Percentiles rank a stretch among this genome's conserved stretches.
These are phyloP conservation scores for Microdochium trichocladiopsis DNA, from an alignment of 2,329 filamentous ascomycete species.

Conservation along the genomic window DNA sequence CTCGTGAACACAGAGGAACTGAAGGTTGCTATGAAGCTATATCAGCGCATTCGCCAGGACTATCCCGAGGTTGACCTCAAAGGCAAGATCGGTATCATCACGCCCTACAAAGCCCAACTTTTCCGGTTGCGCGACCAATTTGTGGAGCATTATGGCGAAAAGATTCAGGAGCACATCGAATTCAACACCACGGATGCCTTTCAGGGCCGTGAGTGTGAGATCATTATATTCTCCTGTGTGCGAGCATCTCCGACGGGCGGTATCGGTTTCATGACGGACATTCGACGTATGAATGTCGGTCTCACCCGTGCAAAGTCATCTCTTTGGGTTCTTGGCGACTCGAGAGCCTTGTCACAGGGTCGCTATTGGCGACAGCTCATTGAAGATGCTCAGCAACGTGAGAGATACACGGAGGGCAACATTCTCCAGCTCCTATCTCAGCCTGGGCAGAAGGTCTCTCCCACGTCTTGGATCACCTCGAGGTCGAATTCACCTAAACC, in stretches of 20 bases:
- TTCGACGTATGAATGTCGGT: constrained; percentile 98
- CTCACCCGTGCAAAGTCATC: constrained; percentile 94
- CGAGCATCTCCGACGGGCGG: constrained; percentile 87
- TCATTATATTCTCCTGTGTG: constrained; percentile 99
- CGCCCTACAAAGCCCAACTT: constrained; percentile 93
- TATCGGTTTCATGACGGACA: constrained; percentile 97
- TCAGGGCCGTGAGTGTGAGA: constrained; percentile 91
- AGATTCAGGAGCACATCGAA: constrained; percentile 73
- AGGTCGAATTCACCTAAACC: background rate
- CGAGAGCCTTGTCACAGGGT: constrained; percentile 75
- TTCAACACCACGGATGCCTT: constrained; percentile 99
- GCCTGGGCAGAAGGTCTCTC: constrained; percentile 27
- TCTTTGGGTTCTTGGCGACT: constrained; percentile 93
- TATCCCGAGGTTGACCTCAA: constrained; percentile 62
- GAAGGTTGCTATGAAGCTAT: constrained; percentile 78
- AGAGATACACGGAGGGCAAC: constrained; percentile 67
- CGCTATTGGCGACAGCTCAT: constrained; percentile 88
- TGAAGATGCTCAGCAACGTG: constrained; percentile 67
- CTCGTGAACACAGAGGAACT: constrained; percentile 85
- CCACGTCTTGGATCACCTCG: constrained; percentile 8
- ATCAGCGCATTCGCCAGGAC: constrained; percentile 70
- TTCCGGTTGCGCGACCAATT: constrained; percentile 74
- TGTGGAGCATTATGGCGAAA: constrained; percentile 61
- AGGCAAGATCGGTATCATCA: constrained; percentile 92
- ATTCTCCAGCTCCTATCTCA: constrained; percentile 41